Percentiles rank a stretch among this genome's conserved stretches.
Evolutionary conservation across 2,329 filamentous ascomycete species (phyloP).

Genomic region (Pestalotiopsis sp.): DNA sequence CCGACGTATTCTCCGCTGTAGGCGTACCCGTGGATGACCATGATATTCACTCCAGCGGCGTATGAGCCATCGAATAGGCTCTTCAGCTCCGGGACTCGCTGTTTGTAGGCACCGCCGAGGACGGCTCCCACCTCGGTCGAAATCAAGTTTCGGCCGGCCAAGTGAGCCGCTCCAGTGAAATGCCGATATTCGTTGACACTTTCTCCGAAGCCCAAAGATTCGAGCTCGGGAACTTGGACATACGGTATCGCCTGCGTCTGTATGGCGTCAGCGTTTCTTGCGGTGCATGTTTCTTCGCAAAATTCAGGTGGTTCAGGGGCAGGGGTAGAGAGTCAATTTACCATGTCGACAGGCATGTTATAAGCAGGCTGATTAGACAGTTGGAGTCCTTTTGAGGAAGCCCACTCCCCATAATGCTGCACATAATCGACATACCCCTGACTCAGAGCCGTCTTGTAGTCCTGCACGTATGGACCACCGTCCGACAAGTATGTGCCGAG

Average conservation of each 20-base stretch:
- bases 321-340: slow-evolving; percentile 4
- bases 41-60: slow-evolving; percentile 24
- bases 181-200: slow-evolving; percentile 24
- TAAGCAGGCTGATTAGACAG: slow-evolving; percentile 28
- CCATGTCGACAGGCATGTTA: slow-evolving; percentile 29
- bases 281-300: neutral
- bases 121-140: slow-evolving; percentile 27
- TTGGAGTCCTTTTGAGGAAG: slow-evolving; percentile 17
- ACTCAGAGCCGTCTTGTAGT: slow-evolving; percentile 24
- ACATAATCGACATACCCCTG: slow-evolving; percentile 25
- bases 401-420: slow-evolving; percentile 19
- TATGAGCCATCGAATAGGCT: slow-evolving; percentile 21
- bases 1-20: slow-evolving; percentile 22
- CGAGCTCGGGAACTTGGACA: slow-evolving; percentile 25
- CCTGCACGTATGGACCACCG: slow-evolving; percentile 22
- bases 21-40: slow-evolving; percentile 25
- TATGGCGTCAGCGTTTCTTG: neutral
- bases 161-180: slow-evolving; percentile 26
- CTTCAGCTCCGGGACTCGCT: slow-evolving; percentile 19
- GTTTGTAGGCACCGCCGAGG: slow-evolving; percentile 19
- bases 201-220: slow-evolving; percentile 27
- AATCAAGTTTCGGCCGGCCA: slow-evolving; percentile 22
- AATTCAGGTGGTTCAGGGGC: no score
- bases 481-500: slow-evolving; percentile 17
- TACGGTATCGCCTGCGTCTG: slow-evolving; percentile 16